Base-by-base conservation (phyloP, 495 filamentous ascomycete species). In the Penicillium taxi region DNA sequence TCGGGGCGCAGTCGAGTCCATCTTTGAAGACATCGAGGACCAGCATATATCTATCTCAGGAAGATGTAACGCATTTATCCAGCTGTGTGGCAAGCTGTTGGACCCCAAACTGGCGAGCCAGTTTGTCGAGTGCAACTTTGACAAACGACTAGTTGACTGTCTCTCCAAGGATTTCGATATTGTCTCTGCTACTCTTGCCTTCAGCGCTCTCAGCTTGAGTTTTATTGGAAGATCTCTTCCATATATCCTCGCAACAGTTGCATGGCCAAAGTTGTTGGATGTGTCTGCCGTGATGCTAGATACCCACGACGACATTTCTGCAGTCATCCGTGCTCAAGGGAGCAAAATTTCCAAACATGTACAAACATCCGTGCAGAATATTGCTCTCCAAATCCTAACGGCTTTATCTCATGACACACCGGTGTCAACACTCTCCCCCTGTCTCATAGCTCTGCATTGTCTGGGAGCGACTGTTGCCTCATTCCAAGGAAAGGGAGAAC, bases 21-120 rank as follows among this genome's bases (percentile, higher is more conserved):
- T 94, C 7, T 70, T 94, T 40, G 86, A 93, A 39, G 84, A 93
- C 41, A 82, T 98, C 43, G 79, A 84, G 33, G 66, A 72, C 25
- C 62, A 71, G 5, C 38, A 58, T n/a, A 59, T 58, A 15, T 72
- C 74, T 23, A 46, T 45, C 7, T 70, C 73, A 4, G 53, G 61
- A 15, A 63, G 63, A 41, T 70, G 77, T 22, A 69, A 51, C 48
- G 66, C 67, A 2, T 62, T 82, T 38, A 54, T 88, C 2, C 83
- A 90, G 41, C 66, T 96, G 19, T 77, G 76, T n/a, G 64, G 69
- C 37, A 87, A 86, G 53, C 68, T 88, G 30, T 69, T 77, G 30
- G 73, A 90, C 14, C 74, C 76, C 34, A 57, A 65, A 7, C 83
- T 81, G 48, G 66, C 67, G 30, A 68, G 67, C n/a, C 81, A 84